Base-by-base conservation (phyloP, 1,284 basidiomycete species). In the Takashimella koratensis region DNA sequence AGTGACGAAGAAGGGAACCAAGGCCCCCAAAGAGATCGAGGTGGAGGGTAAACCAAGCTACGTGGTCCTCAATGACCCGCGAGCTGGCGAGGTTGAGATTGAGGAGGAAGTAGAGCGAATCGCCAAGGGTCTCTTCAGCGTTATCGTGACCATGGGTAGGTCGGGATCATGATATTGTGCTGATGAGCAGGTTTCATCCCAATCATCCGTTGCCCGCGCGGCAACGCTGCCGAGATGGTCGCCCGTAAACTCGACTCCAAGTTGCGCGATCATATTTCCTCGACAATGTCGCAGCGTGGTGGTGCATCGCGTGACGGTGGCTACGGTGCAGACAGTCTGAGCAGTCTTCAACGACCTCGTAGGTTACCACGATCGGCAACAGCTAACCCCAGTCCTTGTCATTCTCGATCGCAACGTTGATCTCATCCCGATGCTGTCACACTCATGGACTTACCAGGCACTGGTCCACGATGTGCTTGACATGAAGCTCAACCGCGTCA, bases 381-480 rank as follows among this genome's bases (percentile, higher is more conserved):
- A 45, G n/a, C 21, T 2, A 21, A 12, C 30, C 43, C 1, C 42
- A 93, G 90, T 99, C 40, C 81, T 99, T 5, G 84, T 98, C 46
- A 85, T 99, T 45, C 79, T 98, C 51, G 96, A 99, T 71, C 84
- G 96, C 26, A 98, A 98, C 65, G 81, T 98, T 47, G 96, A 99
- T 71, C 81, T 99, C 13, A 88, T 95, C 1, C 90, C 96, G 3
- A 92, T 96, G 82, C 77, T 99, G 13, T 89, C 90, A 2, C 96
- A 99, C 71, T 94, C 93, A 2, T 99, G 96, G 96, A 98, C 96
- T 25, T 99, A 99, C 68, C 96, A 99, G 77, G 93, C 96, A 0
- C 84, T 99, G 20, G 90, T 98, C 0, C 95, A 95, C 46, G 96
- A 99, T 70, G 98, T 97, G 57, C 83, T 99, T 25, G 90, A 96